Evolutionary conservation across 208 protist genomes (phyloP), one percentile per base, ranked within the genome.

Genomic region (Acanthamoeba castellanii): DNA sequence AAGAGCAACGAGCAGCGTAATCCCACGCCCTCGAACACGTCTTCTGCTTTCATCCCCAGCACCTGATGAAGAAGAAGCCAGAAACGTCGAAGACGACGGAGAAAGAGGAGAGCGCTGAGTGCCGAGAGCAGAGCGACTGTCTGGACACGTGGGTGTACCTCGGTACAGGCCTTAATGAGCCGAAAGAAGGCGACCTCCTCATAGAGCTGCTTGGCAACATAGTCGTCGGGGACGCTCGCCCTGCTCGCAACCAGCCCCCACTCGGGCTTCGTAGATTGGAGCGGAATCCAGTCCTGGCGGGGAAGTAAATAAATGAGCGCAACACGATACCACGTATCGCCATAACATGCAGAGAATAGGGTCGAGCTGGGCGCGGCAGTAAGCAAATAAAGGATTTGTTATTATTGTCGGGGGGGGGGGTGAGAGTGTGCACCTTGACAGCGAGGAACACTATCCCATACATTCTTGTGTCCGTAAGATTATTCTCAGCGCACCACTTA

Each of bases 91-190:
- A 13, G 32, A 14, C n/a, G 70, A 5, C 70, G 32, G 70, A 47
- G n/a, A 5, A 30, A 20, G 16, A 3, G 30, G 11, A 37, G 14
- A 27, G n/a, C 11, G 70, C 30, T 30, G 70, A 30, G 14, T 16
- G 32, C 20, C 27, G 72, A 25, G 37, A 13, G 72, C 27, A 47
- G 34, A 82, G 37, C 37, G 37, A 42, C 1, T 42, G 37, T 1
- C 37, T 42, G 37, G 37, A 3, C 37, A 3, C 37, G 16, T 68
- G 27, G 30, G 37, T 14, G 68, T 42, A 57, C 76, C 78, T 87
- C 78, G 32, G 78, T 42, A 14, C 78, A 87, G n/a, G 47, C 50
- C 30, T 87, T 87, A 13, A 61, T 87, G 47, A 87, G 78, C 30
- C 32, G 20, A 37, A 87, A 87, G 52, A 87, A 87, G 32, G 50